Conservation (phyloP, 805 yeast species). For the Danielia reshetovae region DNA sequence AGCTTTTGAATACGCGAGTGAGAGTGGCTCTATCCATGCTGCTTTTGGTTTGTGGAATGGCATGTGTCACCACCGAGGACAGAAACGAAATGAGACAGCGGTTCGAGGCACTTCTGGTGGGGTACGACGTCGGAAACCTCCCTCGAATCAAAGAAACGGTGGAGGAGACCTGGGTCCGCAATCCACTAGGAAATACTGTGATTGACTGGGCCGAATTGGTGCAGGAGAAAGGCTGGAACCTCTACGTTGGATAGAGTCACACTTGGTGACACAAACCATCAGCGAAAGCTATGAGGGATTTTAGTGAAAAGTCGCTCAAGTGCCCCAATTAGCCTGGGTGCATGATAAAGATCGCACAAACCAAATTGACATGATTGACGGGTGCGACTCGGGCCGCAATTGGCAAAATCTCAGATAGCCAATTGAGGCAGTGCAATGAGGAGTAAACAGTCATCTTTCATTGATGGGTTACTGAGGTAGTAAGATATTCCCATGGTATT, state of each 20-base stretch:
- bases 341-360: no score
- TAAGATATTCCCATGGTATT: no score
- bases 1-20: constrained; percentile 9
- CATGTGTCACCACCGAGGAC: constrained; percentile 24
- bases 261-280: no score
- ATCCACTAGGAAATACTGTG: constrained; percentile 13
- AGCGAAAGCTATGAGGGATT: no score
- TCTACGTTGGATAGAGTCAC: constrained; percentile 14
- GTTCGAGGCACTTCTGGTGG: constrained; percentile 22
- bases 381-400: no score
- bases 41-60: constrained; percentile 29
- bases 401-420: no score
- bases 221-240: constrained; percentile 14
- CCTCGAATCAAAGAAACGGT: constrained; percentile 17
- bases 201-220: constrained; percentile 18
- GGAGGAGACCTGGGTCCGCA: constrained; percentile 13
- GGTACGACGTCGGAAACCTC: constrained; percentile 15
- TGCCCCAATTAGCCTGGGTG: no score
- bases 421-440: no score
- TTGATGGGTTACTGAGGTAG: no score
- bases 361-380: no score
- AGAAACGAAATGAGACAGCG: constrained; percentile 16
- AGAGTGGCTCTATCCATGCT: constrained; percentile 15
- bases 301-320: no score
- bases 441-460: no score